These are phyloP conservation scores for Lichtheimia corymbifera DNA, from an alignment of 371 early-diverging fungal genomes.

Conservation along the genomic window DNA sequence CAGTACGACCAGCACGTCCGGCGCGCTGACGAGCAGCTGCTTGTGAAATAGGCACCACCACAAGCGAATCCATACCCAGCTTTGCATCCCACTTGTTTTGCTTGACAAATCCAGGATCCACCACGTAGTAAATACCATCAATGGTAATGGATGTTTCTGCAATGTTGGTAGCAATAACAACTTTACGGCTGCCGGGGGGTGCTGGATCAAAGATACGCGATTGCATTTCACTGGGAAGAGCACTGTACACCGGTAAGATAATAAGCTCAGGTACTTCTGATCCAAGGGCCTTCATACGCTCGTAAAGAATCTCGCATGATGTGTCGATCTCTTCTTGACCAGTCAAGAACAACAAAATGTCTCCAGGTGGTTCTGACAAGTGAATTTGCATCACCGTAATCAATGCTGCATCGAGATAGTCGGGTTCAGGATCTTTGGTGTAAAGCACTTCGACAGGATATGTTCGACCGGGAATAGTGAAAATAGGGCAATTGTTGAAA, in stretches of 20 bases:
- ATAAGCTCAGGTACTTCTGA: constrained; percentile 91
- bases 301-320: constrained; percentile 87
- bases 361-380: constrained; percentile 93
- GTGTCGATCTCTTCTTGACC: constrained; percentile 99
- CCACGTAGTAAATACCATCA: constrained; percentile 97
- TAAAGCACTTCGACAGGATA: constrained; percentile 95
- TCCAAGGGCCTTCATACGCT: constrained; percentile 96
- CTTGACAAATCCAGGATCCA: constrained; percentile 98
- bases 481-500: constrained; percentile 91
- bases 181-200: constrained; percentile 89
- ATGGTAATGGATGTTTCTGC: constrained; percentile 99
- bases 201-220: constrained; percentile 94
- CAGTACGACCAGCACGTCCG: constrained; percentile 99
- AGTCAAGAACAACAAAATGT: constrained; percentile 97
- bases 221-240: constrained; percentile 93
- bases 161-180: constrained; percentile 98
- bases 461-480: constrained; percentile 95
- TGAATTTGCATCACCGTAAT: constrained; percentile 97
- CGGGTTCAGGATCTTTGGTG: constrained; percentile 92
- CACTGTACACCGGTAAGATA: constrained; percentile 93
- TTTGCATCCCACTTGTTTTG: constrained; percentile 95
- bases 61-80: constrained; percentile 92
- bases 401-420: constrained; percentile 92
- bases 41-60: constrained; percentile 93
- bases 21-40: constrained; percentile 95